Base-by-base conservation (phyloP, 192 early-diverging fungal species). In the Backusella parvicylindrica region DNA sequence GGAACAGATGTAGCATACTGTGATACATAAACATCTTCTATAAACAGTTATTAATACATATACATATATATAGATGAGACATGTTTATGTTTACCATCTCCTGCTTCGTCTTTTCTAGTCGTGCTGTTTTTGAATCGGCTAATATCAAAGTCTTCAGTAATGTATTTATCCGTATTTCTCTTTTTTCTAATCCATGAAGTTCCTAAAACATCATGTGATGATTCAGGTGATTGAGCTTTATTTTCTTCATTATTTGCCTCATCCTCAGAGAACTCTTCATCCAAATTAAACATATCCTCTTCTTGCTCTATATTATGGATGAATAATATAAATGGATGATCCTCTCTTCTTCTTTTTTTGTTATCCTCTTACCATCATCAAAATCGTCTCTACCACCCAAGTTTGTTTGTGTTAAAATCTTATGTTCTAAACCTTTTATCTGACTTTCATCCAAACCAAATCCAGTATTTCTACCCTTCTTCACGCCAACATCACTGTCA, bases 1-100 rank as follows among this genome's bases (percentile, higher is more conserved):
- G 73, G 73, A 18, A 75, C 64, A 26, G 73, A 75, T 37, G 73
- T 75, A 36, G 73, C 73, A 50, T 68, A 75, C 33, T 68, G 33
- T 11, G 50, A 35, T 66, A 33, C 13, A 35, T 31, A 33, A 21
- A 1, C 64, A 66, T 66, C 64, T 7, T 73, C 31, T 47, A 73
- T 40, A 3, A 23, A 36, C 1, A 60, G 26, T 35, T 21, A 72
- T n/a, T n/a, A n/a, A n/a, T n/a, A n/a, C n/a, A n/a, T n/a, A n/a
- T n/a, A n/a, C n/a, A n/a, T n/a, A n/a, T n/a, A n/a, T n/a, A n/a
- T n/a, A n/a, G n/a, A n/a, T n/a, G n/a, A n/a, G n/a, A n/a, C n/a
- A n/a, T 2, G 0, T 37, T 33, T 35, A 36, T 64, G 6, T 56
- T 40, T 33, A 49, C 47, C 21, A 23, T 26, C 35, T 32, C 11